phyloP scores from a whole-genome alignment of 768 basidiomycete genomes.

The Auriscalpium microsporum region DNA sequence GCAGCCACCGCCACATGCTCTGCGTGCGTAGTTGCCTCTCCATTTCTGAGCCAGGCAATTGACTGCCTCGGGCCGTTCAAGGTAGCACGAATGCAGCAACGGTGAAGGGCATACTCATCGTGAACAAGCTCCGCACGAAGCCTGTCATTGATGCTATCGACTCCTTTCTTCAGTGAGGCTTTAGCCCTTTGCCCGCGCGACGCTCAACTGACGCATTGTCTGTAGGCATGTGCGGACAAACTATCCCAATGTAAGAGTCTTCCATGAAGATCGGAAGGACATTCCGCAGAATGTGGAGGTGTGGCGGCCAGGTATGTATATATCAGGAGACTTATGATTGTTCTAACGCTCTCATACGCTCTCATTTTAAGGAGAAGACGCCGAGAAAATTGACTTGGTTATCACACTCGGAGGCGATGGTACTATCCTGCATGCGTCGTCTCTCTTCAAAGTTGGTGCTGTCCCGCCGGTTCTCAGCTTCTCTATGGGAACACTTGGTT shows the following conservation, averaged over 20 bases:
- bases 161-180: constrained; percentile 56
- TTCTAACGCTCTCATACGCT: not conserved
- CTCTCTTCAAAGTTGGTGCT: constrained; percentile 81
- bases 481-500: constrained; percentile 90
- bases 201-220: not conserved
- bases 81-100: constrained; percentile 3
- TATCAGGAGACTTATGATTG: not conserved
- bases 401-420: constrained; percentile 93
- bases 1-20: not conserved
- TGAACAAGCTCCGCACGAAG: constrained; percentile 74
- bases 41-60: not conserved
- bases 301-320: constrained; percentile 52
- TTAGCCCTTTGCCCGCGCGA: not conserved
- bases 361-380: constrained; percentile 27
- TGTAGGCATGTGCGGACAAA: constrained; percentile 22
- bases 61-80: not conserved
- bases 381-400: constrained; percentile 72
- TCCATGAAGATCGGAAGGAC: constrained; percentile 36
- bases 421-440: constrained; percentile 89
- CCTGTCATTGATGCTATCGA: constrained; percentile 72
- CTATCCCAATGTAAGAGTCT: constrained; percentile 25
- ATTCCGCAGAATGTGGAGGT: constrained; percentile 35
- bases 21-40: not conserved
- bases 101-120: constrained; percentile 55
- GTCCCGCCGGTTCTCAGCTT: constrained; percentile 90